These are phyloP conservation scores for Beauveria sp. DNA, from an alignment of 2,329 filamentous ascomycete genomes.

Conservation along the genomic window DNA sequence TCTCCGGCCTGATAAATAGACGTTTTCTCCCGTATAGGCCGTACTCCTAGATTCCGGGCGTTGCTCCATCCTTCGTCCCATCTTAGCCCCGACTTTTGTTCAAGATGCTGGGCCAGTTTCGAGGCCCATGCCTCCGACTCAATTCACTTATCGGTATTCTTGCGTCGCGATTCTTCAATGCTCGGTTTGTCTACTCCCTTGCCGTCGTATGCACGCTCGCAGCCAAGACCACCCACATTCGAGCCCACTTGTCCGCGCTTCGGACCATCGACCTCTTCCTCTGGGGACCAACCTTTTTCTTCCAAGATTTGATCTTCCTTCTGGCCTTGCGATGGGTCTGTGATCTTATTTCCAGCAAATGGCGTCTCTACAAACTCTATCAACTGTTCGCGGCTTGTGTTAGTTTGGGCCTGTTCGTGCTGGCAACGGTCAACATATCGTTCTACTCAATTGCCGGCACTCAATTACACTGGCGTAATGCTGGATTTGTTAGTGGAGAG, in stretches of 20 bases:
- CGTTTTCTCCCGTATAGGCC: neutral
- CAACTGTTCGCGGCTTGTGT: neutral
- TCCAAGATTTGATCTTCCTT: neutral
- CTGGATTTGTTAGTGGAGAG: constrained; percentile 17
- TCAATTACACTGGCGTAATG: constrained; percentile 23
- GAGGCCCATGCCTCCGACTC: neutral
- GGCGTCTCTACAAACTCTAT: neutral
- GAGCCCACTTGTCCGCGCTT: neutral
- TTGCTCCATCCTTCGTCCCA: neutral
- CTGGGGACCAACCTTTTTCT: constrained; percentile 6
- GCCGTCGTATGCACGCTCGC: neutral
- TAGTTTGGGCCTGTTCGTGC: neutral
- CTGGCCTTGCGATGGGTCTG: neutral
- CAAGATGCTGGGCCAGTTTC: neutral
- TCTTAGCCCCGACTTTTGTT: neutral
- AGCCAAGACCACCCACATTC: neutral
- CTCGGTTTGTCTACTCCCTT: neutral
- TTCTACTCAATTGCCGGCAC: constrained; percentile 25
- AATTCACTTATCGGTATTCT: neutral
- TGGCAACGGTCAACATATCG: constrained; percentile 17
- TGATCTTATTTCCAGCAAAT: neutral
- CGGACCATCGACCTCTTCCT: neutral
- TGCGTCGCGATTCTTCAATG: neutral
- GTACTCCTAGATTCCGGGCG: neutral
- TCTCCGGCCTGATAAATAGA: neutral